Conservation (phyloP, 192 early-diverging fungal species). For the Neocallimastix lanati region DNA sequence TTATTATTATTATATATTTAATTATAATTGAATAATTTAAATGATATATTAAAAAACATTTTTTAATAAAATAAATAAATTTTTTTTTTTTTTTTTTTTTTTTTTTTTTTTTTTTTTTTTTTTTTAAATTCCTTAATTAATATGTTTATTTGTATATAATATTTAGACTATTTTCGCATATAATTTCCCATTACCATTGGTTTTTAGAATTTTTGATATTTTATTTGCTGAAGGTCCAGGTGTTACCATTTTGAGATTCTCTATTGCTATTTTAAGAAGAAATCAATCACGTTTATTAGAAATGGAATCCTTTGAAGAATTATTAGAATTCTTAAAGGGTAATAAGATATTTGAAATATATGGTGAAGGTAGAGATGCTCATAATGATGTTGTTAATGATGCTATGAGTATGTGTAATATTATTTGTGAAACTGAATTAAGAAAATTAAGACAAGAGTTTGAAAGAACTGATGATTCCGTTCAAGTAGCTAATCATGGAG, state of each 20-base stretch:
- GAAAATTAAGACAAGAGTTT: slow-evolving; percentile 5
- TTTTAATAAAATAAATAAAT: too few species aligned
- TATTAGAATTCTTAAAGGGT: slow-evolving; percentile 4
- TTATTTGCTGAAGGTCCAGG: background rate
- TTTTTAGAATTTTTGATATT: slow-evolving; percentile 73
- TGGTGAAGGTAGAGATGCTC: slow-evolving; percentile 5
- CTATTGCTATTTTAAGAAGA: background rate
- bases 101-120: too few species aligned
- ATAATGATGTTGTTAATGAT: slow-evolving; percentile 18
- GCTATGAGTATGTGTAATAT: slow-evolving; percentile 9
- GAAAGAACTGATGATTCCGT: background rate
- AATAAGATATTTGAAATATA: slow-evolving; percentile 11
- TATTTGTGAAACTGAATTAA: slow-evolving; percentile 3
- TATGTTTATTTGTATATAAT: too few species aligned
- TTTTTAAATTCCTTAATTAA: too few species aligned
- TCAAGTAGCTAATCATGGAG: background rate
- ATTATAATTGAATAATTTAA: too few species aligned
- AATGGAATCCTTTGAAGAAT: background rate
- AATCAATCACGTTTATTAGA: background rate
- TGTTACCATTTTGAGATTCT: slow-evolving; percentile 1
- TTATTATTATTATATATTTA: too few species aligned
- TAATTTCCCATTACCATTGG: slow-evolving; percentile 75
- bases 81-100: too few species aligned
- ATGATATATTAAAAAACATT: too few species aligned
- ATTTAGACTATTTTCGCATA: slow-evolving; percentile 81